Evolutionary conservation across 768 basidiomycete species (phyloP).

Genomic region (Amyloporia xantha): DNA sequence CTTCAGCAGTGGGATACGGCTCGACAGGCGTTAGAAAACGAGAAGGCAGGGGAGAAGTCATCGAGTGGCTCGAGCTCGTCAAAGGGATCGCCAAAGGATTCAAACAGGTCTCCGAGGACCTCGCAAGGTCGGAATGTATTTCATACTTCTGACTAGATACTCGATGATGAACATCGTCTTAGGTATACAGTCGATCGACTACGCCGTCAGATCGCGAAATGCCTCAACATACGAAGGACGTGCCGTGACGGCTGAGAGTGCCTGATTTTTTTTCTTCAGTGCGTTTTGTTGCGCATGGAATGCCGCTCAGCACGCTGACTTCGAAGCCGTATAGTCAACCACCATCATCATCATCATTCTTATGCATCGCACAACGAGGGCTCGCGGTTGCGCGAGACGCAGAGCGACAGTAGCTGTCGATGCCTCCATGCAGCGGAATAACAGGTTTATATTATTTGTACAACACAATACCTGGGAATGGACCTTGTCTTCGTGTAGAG

Average conservation of each 20-base stretch:
- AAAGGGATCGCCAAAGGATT: no score
- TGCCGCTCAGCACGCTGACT: no score
- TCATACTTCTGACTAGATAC: not conserved
- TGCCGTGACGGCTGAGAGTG: conserved; percentile 9
- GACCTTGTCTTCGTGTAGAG: no score
- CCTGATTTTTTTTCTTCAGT: not conserved
- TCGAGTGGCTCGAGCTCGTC: conserved; percentile 1
- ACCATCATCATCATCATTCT: no score
- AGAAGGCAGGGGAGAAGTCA: conserved; percentile 5
- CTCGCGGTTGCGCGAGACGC: no score
- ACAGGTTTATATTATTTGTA: no score
- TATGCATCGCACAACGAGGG: no score
- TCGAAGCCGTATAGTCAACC: no score
- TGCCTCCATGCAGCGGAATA: no score
- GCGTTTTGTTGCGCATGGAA: no score
- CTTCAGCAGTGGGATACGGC: conserved; percentile 30
- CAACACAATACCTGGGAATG: no score
- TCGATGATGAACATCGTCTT: not conserved
- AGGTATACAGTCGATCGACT: conserved; percentile 24
- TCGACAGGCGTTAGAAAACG: conserved; percentile 19
- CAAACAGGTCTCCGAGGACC: conserved; percentile 5
- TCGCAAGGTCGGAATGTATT: conserved; percentile 15
- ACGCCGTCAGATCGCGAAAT: conserved; percentile 18
- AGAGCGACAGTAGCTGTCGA: no score
- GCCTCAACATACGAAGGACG: conserved; percentile 12